These are phyloP conservation scores for Schwanniomyces vanrijiae DNA, from an alignment of 805 yeast genomes.

Conservation along the genomic window DNA sequence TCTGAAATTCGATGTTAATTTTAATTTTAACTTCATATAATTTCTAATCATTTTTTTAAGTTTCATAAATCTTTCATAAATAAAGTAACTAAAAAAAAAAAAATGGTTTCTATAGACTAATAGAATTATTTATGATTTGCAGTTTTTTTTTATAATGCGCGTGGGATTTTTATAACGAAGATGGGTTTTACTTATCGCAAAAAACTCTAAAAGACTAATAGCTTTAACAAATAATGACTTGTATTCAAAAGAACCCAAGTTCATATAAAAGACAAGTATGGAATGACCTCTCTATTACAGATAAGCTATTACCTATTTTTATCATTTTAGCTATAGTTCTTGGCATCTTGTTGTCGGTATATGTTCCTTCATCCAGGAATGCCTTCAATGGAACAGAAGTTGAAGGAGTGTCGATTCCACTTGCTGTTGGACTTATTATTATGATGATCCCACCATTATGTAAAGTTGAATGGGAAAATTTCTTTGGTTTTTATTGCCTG, in stretches of 20 bases:
- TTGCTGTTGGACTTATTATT: constrained; percentile 50
- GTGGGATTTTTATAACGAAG: no score
- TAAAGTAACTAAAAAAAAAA: no score
- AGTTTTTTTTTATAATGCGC: no score
- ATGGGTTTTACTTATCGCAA: no score
- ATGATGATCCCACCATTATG: constrained; percentile 62
- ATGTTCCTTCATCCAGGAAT: constrained; percentile 33
- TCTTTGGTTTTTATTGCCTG: constrained; percentile 14
- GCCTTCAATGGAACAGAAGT: constrained; percentile 35
- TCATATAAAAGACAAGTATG: constrained; percentile 1
- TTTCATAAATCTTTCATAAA: no score
- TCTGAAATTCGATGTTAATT: no score
- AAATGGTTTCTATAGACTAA: no score
- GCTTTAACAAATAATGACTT: not conserved
- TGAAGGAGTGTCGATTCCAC: constrained; percentile 42
- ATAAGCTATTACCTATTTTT: constrained; percentile 34
- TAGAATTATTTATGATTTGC: no score
- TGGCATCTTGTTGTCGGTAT: constrained; percentile 43
- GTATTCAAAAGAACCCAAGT: not conserved
- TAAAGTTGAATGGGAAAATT: constrained; percentile 52
- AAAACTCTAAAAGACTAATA: no score
- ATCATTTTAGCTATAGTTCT: constrained; percentile 37
- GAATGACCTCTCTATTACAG: constrained; percentile 25
- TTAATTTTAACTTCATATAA: no score
- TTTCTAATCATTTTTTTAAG: no score